These are phyloP conservation scores for Uromyces viciae-fabae DNA, from an alignment of 1,284 basidiomycete species.

Conservation along the genomic window DNA sequence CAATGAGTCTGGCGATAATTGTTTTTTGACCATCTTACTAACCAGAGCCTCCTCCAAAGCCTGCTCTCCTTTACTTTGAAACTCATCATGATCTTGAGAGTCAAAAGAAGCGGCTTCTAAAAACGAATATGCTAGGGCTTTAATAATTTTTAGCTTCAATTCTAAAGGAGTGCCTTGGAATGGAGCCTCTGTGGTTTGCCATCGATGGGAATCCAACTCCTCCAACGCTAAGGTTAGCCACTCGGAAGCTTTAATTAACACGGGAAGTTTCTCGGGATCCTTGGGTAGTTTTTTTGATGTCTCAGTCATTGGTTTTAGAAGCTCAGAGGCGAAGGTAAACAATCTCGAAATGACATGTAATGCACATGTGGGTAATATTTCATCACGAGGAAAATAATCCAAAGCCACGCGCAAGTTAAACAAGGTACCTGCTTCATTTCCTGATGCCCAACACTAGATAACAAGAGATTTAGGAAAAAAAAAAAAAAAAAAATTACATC, in stretches of 20 bases:
- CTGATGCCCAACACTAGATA: constrained; percentile 44
- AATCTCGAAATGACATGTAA: constrained; percentile 28
- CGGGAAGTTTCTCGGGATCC: not conserved
- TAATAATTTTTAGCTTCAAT: constrained; percentile 40
- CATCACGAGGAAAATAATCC: not conserved
- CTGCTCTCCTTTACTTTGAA: constrained; percentile 40
- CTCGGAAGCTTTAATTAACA: constrained; percentile 28
- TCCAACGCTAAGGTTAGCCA: constrained; percentile 37
- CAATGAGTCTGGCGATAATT: not conserved
- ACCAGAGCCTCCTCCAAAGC: constrained; percentile 44
- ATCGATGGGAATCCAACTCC: constrained; percentile 22
- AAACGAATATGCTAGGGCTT: constrained; percentile 23
- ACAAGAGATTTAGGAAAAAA: not conserved
- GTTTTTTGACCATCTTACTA: not conserved
- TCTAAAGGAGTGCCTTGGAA: not conserved
- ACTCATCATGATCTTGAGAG: not conserved
- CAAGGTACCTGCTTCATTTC: constrained; percentile 29
- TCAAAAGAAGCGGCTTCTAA: constrained; percentile 32
- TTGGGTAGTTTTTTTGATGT: not conserved
- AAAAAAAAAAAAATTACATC: not conserved
- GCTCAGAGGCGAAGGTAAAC: constrained; percentile 18
- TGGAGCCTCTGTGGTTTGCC: not conserved
- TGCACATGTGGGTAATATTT: constrained; percentile 12
- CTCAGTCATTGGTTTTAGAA: not conserved
- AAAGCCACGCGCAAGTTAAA: constrained; percentile 39